Conservation (phyloP, 1,284 basidiomycete genomes). For the Hortiboletus rubellus region DNA sequence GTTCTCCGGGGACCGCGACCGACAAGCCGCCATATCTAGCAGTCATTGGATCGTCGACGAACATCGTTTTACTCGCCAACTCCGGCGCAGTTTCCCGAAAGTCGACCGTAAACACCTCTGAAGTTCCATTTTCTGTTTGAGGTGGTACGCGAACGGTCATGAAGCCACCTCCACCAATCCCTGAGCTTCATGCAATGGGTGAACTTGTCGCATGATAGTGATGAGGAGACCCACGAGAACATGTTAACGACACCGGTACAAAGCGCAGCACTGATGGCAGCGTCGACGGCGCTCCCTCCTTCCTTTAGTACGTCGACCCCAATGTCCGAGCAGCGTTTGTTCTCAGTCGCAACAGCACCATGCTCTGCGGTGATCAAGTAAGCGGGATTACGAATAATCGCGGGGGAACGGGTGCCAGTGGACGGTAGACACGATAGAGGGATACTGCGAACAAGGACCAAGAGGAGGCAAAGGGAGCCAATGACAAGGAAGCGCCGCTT, state of each 20-base stretch:
- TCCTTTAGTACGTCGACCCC: slow-evolving; percentile 76
- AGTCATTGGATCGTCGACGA: slow-evolving; percentile 44
- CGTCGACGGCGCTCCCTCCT: slow-evolving; percentile 28
- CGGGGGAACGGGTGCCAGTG: slow-evolving; percentile 2
- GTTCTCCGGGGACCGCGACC: slow-evolving; percentile 85
- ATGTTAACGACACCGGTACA: slow-evolving; percentile 88
- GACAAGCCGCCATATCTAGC: slow-evolving; percentile 70
- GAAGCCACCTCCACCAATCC: slow-evolving; percentile 91
- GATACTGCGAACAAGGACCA: slow-evolving; percentile 10
- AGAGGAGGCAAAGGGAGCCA: slow-evolving; percentile 18
- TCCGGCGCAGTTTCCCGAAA: slow-evolving; percentile 88
- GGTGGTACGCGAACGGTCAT: slow-evolving; percentile 85
- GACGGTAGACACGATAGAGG: not conserved
- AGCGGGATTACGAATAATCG: slow-evolving; percentile 57
- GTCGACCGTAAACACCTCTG: slow-evolving; percentile 76
- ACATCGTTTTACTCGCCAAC: slow-evolving; percentile 77
- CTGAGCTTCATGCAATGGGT: slow-evolving; percentile 49
- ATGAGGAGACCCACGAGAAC: slow-evolving; percentile 64
- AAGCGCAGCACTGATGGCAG: slow-evolving; percentile 65
- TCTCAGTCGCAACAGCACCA: slow-evolving; percentile 91
- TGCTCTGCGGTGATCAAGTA: slow-evolving; percentile 70
- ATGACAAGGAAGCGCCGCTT: not conserved
- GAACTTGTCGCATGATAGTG: not conserved
- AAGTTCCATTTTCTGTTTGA: slow-evolving; percentile 39
- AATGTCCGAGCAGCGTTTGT: slow-evolving; percentile 79